phyloP scores from a whole-genome alignment of 2,329 filamentous ascomycete genomes.

The Proliferodiscus dingleyae region DNA sequence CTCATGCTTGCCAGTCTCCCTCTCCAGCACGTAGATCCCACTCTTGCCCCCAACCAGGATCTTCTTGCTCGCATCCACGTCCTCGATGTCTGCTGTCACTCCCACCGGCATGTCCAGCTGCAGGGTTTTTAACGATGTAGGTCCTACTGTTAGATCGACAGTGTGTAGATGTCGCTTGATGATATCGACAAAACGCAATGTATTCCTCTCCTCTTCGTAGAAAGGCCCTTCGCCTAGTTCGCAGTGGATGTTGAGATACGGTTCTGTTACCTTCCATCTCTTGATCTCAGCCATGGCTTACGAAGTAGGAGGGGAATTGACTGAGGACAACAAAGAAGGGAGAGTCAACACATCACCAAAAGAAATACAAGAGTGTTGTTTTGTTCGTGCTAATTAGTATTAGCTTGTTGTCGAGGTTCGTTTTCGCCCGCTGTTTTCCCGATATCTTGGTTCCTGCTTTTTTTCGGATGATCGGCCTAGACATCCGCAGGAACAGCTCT shows the following conservation, averaged over 20 bases:
- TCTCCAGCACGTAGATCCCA: constrained; percentile 74
- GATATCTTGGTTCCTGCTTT: no score
- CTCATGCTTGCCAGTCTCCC: constrained; percentile 49
- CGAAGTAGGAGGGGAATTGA: no score
- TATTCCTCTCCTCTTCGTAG: constrained; percentile 61
- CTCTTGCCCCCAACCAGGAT: constrained; percentile 77
- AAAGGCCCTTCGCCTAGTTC: constrained; percentile 69
- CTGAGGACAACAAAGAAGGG: no score
- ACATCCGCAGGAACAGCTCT: no score
- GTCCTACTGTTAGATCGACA: constrained; percentile 60
- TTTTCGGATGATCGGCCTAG: no score
- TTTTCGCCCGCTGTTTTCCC: no score
- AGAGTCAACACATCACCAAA: no score
- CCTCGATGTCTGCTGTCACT: constrained; percentile 74
- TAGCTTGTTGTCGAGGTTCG: no score
- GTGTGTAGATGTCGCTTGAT: constrained; percentile 69
- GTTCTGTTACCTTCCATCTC: constrained; percentile 43
- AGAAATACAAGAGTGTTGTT: no score
- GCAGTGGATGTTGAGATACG: constrained; percentile 57
- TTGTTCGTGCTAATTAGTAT: no score
- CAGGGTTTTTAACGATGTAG: constrained; percentile 19
- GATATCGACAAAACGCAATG: constrained; percentile 78
- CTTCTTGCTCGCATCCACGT: constrained; percentile 54
- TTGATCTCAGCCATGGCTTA: constrained; percentile 30
- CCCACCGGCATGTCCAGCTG: constrained; percentile 51